Evolutionary conservation across 1,139 yeast species (phyloP).

Genomic region (Saccharomyces hybrid): DNA sequence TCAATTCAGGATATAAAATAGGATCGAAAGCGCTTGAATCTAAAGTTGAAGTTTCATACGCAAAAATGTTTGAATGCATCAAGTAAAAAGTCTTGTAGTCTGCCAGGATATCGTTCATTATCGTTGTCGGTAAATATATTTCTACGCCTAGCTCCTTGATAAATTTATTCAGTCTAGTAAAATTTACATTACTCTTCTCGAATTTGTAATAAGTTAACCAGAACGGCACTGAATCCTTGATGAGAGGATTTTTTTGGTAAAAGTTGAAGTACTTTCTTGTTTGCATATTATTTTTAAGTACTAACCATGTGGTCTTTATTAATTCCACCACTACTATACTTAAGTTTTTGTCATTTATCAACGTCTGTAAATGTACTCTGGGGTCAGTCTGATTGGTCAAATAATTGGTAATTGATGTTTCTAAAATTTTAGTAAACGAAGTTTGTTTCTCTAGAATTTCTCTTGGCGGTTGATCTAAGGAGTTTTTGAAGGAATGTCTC

Average conservation of each 20-base stretch:
- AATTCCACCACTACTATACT: constrained; percentile 35
- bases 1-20: constrained; percentile 22
- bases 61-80: constrained; percentile 22
- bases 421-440: constrained; percentile 22
- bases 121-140: constrained; percentile 42
- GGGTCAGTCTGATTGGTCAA: constrained; percentile 14
- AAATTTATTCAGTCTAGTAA: constrained; percentile 38
- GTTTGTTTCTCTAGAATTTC: constrained; percentile 20
- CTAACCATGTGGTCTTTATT: constrained; percentile 35
- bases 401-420: constrained; percentile 20
- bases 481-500: constrained; percentile 19
- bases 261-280: constrained; percentile 40
- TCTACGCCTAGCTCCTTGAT: constrained; percentile 38
- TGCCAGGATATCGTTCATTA: constrained; percentile 38
- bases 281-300: constrained; percentile 29
- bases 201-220: constrained; percentile 53
- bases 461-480: constrained; percentile 17
- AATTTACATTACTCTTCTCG: constrained; percentile 40
- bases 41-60: constrained; percentile 9
- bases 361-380: constrained; percentile 19
- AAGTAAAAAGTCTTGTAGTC: constrained; percentile 33
- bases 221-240: constrained; percentile 40
- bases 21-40: constrained; percentile 14
- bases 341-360: constrained; percentile 32
- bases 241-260: constrained; percentile 35